Evolutionary conservation across 2,329 filamentous ascomycete genomes (phyloP).

Genomic region (Thermomyces lanuginosus): DNA sequence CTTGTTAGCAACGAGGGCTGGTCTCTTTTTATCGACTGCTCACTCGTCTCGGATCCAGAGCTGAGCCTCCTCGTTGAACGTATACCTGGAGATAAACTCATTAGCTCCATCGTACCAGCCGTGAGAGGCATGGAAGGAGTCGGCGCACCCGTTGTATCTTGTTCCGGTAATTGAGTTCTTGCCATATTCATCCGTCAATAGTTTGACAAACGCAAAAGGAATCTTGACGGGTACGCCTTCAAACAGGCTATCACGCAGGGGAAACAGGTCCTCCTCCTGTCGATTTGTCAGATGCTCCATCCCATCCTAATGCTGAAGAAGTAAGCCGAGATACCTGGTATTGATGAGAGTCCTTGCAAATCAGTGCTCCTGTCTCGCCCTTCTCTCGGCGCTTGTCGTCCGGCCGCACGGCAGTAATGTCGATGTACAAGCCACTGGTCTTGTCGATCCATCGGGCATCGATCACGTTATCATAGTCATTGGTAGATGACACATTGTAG

Average conservation of each 20-base stretch:
- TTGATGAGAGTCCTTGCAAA: constrained; percentile 42
- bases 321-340: constrained; percentile 24
- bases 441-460: constrained; percentile 47
- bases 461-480: constrained; percentile 39
- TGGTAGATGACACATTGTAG: constrained; percentile 28
- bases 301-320: background rate
- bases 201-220: constrained; percentile 39
- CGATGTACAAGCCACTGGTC: constrained; percentile 43
- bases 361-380: constrained; percentile 30
- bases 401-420: constrained; percentile 41
- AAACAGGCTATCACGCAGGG: constrained; percentile 38
- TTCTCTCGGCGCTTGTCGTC: constrained; percentile 24
- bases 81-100: constrained; percentile 12
- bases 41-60: constrained; percentile 3
- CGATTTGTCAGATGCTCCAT: too few relatives aligned
- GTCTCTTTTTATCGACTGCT: too few relatives aligned
- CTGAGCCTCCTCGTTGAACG: constrained; percentile 13
- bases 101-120: background rate
- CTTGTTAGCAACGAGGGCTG: too few relatives aligned
- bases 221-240: constrained; percentile 39
- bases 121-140: background rate
- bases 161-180: constrained; percentile 31
- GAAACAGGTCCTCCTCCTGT: constrained; percentile 39
- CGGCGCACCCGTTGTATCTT: constrained; percentile 25
- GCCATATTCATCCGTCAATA: constrained; percentile 42